Conservation (phyloP, 2,329 filamentous ascomycete genomes). For the Colletotrichum brevisporum region DNA sequence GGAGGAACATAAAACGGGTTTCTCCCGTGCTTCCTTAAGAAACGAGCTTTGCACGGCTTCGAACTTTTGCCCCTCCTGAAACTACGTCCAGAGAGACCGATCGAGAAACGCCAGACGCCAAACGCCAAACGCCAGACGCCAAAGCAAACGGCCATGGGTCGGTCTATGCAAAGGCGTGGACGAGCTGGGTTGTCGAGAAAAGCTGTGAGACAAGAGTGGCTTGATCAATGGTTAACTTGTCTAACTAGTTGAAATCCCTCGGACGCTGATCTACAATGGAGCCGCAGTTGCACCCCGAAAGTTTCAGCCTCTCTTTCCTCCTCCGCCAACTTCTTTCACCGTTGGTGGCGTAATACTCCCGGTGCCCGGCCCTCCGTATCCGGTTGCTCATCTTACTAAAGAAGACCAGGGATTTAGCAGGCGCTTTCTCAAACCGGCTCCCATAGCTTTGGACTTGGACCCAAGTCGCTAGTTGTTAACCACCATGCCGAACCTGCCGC, state of each 20-base stretch:
- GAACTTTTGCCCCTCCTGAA: slow-evolving; percentile 7
- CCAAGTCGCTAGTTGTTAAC: background rate
- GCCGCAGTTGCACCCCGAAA: background rate
- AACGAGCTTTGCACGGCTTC: background rate
- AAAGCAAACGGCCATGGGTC: background rate
- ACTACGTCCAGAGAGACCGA: slow-evolving; percentile 1
- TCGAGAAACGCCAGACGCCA: slow-evolving; percentile 7
- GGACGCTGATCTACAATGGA: background rate
- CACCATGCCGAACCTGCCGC: background rate
- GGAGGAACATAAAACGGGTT: no score
- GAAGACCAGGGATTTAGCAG: slow-evolving; percentile 1
- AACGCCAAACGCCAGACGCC: background rate
- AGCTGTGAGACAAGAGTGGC: background rate
- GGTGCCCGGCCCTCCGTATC: background rate
- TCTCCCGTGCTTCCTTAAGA: no score
- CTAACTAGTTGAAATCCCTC: background rate
- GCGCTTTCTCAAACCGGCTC: slow-evolving; percentile 5
- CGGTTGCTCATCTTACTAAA: slow-evolving; percentile 4
- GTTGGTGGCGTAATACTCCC: background rate
- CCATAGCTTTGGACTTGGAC: background rate
- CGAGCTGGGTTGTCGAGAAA: background rate
- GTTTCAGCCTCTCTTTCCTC: background rate
- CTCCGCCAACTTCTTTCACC: background rate
- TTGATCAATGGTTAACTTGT: background rate
- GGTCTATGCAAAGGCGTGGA: background rate